These are phyloP conservation scores for Schwanniomyces occidentalis DNA, from an alignment of 805 yeast genomes.

Conservation along the genomic window DNA sequence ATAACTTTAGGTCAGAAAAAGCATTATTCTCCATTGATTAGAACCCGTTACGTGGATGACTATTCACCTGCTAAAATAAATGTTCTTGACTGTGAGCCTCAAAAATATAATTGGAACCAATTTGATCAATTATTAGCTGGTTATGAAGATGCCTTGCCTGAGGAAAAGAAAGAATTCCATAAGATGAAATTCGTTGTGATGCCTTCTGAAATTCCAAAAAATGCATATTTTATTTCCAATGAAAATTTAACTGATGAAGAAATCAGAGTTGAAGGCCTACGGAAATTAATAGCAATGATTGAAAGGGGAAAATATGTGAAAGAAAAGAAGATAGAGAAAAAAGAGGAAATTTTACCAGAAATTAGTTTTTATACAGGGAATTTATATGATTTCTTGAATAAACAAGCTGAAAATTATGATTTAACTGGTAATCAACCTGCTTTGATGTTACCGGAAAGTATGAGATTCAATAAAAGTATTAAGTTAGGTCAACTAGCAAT, in stretches of 20 bases:
- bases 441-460: conserved; percentile 32
- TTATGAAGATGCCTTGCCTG: conserved; percentile 69
- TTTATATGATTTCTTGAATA: conserved; percentile 60
- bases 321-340: conserved; percentile 28
- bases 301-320: conserved; percentile 53
- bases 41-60: conserved; percentile 74
- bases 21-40: conserved; percentile 45
- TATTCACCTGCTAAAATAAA: conserved; percentile 61
- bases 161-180: conserved; percentile 53
- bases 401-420: conserved; percentile 45
- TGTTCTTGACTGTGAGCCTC: conserved; percentile 52
- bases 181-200: conserved; percentile 81
- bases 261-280: conserved; percentile 85
- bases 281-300: conserved; percentile 63
- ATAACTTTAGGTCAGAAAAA: conserved; percentile 11
- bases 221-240: conserved; percentile 46
- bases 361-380: conserved; percentile 87
- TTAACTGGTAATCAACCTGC: conserved; percentile 36
- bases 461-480: conserved; percentile 49
- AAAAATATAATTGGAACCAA: conserved; percentile 81
- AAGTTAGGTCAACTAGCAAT: conserved; percentile 55
- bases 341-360: conserved; percentile 63
- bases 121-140: conserved; percentile 93
- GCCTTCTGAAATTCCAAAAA: conserved; percentile 71
- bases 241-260: conserved; percentile 81